phyloP scores from a whole-genome alignment of 495 filamentous ascomycete genomes.

The Xanthoparmelia taractica region DNA sequence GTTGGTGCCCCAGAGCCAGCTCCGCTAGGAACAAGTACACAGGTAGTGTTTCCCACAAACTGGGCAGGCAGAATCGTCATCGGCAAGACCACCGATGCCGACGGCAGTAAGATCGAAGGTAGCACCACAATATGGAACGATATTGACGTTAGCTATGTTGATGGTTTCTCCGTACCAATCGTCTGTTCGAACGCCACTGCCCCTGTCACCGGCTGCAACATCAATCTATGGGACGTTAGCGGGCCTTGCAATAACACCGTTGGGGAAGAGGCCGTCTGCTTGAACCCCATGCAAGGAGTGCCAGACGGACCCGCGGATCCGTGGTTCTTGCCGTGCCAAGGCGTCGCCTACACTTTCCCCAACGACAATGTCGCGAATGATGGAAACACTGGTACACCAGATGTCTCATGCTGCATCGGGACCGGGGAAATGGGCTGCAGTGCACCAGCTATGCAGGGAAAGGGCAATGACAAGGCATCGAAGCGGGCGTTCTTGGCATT shows the following conservation, averaged over 20 bases:
- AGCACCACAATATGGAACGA: conserved; percentile 20
- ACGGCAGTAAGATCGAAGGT: conserved; percentile 25
- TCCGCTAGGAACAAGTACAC: conserved; percentile 15
- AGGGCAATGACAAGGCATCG: conserved; percentile 11
- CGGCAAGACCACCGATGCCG: conserved; percentile 16
- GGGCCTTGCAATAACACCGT: conserved; percentile 15
- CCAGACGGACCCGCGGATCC: conserved; percentile 19
- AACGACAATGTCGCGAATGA: conserved; percentile 27
- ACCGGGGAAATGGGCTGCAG: conserved; percentile 24
- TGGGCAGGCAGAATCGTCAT: conserved; percentile 25
- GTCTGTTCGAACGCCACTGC: conserved; percentile 24
- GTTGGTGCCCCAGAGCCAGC: conserved; percentile 6
- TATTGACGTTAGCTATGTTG: conserved; percentile 26
- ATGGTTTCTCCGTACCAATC: conserved; percentile 29
- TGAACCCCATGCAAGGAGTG: conserved; percentile 20
- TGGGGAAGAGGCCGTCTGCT: conserved; percentile 18
- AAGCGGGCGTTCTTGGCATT: background rate
- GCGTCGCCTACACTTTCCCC: conserved; percentile 30
- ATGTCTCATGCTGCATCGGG: conserved; percentile 28
- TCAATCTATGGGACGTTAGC: conserved; percentile 24
- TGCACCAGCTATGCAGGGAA: conserved; percentile 15
- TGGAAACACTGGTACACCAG: conserved; percentile 13
- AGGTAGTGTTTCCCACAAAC: conserved; percentile 19
- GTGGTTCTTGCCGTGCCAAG: conserved; percentile 27
- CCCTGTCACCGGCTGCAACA: conserved; percentile 28